Percentiles rank a stretch among this genome's conserved stretches.
Conservation (phyloP, 805 yeast species). For the Spathaspora hagerdaliae region DNA sequence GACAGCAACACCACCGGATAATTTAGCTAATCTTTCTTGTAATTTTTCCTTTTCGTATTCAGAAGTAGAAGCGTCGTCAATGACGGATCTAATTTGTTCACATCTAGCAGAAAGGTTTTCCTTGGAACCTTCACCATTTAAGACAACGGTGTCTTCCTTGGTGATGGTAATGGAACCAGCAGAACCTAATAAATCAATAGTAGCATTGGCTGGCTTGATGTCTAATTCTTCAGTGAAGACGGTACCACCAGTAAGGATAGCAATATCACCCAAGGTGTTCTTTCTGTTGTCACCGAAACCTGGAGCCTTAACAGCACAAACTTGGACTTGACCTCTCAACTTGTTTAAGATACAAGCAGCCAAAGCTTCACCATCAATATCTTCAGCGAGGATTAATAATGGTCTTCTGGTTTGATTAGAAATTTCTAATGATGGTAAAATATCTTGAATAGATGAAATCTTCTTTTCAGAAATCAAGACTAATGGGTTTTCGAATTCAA, state of each 20-base stretch:
- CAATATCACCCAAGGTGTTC: constrained; percentile 93
- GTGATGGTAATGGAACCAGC: constrained; percentile 90
- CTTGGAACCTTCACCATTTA: constrained; percentile 89
- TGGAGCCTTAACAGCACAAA: constrained; percentile 96
- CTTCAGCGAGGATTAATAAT: constrained; percentile 89
- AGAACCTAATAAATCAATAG: constrained; percentile 83
- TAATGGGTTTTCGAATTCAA: constrained; percentile 92
- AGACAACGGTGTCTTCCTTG: constrained; percentile 90
- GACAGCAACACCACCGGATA: constrained; percentile 98
- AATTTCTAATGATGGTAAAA: constrained; percentile 87
- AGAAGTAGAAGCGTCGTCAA: constrained; percentile 68
- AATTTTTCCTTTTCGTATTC: constrained; percentile 96
- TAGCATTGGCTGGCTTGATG: constrained; percentile 91
- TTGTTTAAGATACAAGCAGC: constrained; percentile 97
- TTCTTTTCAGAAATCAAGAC: constrained; percentile 85
- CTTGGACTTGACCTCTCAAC: constrained; percentile 97
- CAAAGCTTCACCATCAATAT: constrained; percentile 95
- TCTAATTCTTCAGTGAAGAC: constrained; percentile 90
- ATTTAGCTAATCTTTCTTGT: constrained; percentile 95
- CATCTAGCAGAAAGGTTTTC: constrained; percentile 79
- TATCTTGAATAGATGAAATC: constrained; percentile 83
- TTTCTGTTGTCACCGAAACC: constrained; percentile 99
- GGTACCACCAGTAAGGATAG: constrained; percentile 92
- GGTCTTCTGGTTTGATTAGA: constrained; percentile 94
- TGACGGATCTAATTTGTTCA: constrained; percentile 85